Conservation (phyloP, 2,329 filamentous ascomycete species). For the Leptographium lundbergii region DNA sequence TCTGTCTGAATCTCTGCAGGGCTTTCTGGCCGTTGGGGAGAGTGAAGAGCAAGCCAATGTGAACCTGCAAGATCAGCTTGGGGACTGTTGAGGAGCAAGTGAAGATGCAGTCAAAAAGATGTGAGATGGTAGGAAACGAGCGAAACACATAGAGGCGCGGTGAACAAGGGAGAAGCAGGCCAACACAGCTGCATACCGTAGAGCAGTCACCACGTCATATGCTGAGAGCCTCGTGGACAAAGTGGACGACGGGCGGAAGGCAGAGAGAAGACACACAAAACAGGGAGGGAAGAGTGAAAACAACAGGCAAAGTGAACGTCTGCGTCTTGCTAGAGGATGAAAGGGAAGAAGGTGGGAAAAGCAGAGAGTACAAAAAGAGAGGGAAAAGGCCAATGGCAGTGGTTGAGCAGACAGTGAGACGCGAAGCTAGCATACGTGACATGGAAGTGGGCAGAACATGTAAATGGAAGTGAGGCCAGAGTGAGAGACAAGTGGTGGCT, state of each 20-base stretch:
- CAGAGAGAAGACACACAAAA: too few relatives aligned
- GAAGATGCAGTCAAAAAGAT: neutral
- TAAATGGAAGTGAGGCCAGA: neutral
- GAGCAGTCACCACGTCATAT: neutral
- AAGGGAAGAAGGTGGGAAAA: neutral
- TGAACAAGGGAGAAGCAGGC: too few relatives aligned
- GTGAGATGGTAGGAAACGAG: too few relatives aligned
- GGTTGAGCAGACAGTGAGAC: neutral
- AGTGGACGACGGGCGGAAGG: neutral
- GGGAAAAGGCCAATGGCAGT: too few relatives aligned
- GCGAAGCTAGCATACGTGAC: neutral
- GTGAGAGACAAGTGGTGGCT: too few relatives aligned
- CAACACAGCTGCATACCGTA: neutral
- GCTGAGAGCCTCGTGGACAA: neutral
- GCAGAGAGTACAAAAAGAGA: neutral
- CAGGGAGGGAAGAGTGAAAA: too few relatives aligned
- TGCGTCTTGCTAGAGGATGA: neutral
- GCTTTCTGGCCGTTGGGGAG: conserved; percentile 12
- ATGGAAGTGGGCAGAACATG: neutral
- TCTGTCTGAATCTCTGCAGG: conserved; percentile 5
- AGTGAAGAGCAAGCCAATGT: neutral
- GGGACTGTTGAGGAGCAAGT: neutral
- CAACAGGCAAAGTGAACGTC: neutral
- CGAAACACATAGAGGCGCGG: too few relatives aligned
- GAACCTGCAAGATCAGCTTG: neutral